Evolutionary conservation across 1,284 basidiomycete species (phyloP).

Genomic region (Ceratorhiza oryzae-sativae): DNA sequence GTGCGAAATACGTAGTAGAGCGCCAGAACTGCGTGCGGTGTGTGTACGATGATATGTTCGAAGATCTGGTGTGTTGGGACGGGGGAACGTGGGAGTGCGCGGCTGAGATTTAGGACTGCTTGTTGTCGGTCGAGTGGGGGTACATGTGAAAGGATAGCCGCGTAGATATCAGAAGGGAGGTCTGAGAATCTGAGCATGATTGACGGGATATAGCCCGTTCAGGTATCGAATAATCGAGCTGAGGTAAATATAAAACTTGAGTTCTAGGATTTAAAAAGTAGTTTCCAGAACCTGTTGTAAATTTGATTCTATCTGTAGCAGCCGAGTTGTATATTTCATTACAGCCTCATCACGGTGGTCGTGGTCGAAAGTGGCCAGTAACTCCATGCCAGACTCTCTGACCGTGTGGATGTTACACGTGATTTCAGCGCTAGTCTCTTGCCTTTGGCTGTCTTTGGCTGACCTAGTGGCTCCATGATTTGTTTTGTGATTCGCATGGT

Average conservation of each 20-base stretch:
- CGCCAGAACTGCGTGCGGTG: constrained; percentile 60
- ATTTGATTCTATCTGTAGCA: too few relatives aligned
- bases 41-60: constrained; percentile 58
- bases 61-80: constrained; percentile 63
- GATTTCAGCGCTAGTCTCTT: neutral
- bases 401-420: neutral
- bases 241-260: too few relatives aligned
- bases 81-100: constrained; percentile 62
- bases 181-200: constrained; percentile 11
- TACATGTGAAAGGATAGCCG: constrained; percentile 59
- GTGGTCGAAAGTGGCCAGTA: too few relatives aligned
- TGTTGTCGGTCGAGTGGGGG: constrained; percentile 53
- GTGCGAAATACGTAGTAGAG: constrained; percentile 41
- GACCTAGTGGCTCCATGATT: too few relatives aligned
- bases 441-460: too few relatives aligned
- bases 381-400: too few relatives aligned
- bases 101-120: constrained; percentile 60
- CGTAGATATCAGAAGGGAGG: constrained; percentile 69
- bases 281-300: too few relatives aligned
- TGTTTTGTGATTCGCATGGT: too few relatives aligned
- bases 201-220: neutral
- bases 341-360: too few relatives aligned
- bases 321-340: too few relatives aligned
- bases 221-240: too few relatives aligned
- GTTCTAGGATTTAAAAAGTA: too few relatives aligned